Evolutionary conservation across 2,329 filamentous ascomycete species (phyloP).

Genomic region (Beauveria scarabaeidicola): DNA sequence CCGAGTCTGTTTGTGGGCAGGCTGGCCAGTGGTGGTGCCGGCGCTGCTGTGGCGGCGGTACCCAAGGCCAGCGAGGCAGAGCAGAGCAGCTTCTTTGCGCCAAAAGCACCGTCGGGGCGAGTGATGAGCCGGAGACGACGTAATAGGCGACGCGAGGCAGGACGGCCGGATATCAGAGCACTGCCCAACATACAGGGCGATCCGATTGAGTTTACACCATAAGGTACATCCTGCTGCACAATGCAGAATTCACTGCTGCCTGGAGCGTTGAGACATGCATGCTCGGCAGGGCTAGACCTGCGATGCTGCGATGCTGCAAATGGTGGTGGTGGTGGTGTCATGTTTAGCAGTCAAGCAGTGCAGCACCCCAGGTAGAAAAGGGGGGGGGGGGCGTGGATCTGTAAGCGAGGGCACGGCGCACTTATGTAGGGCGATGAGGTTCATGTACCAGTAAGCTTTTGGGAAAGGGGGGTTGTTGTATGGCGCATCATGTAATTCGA

Average conservation of each 20-base stretch:
- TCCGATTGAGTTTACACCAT: slow-evolving; percentile 22
- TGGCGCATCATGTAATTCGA: slow-evolving; percentile 2
- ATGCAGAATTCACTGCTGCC: neutral
- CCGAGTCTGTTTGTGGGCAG: slow-evolving; percentile 26
- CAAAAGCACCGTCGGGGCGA: neutral
- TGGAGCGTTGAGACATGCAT: slow-evolving; percentile 6
- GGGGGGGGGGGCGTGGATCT: slow-evolving; percentile 3
- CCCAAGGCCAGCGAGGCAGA: neutral
- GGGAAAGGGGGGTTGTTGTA: neutral
- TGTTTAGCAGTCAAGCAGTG: neutral
- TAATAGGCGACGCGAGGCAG: slow-evolving; percentile 16
- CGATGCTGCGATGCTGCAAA: neutral
- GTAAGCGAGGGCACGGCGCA: neutral
- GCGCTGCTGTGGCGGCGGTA: neutral
- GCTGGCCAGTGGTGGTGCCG: slow-evolving; percentile 12
- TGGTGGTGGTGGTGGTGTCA: neutral
- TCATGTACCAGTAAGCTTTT: neutral
- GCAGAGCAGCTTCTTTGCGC: neutral
- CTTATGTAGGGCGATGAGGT: neutral
- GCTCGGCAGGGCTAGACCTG: neutral
- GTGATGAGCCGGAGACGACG: slow-evolving; percentile 14
- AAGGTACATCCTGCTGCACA: neutral
- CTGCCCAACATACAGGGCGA: slow-evolving; percentile 25
- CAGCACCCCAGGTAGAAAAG: neutral
- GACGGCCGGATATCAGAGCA: slow-evolving; percentile 25